Evolutionary conservation across 129 eudicot species (phyloP).

Genomic region (Silybum marianum): DNA sequence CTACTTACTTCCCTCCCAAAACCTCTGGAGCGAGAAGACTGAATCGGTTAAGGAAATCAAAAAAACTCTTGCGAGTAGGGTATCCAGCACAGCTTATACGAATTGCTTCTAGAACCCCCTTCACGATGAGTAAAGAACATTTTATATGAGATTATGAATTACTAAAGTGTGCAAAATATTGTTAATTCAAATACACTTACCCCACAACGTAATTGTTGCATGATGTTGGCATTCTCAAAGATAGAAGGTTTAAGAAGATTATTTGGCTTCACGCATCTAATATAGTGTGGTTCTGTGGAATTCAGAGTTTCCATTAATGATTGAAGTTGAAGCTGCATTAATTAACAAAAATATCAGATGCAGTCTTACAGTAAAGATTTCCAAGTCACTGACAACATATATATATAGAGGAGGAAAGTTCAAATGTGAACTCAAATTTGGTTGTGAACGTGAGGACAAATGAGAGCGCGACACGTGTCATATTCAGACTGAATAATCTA

Average conservation of each 20-base stretch:
- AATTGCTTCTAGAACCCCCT: slow-evolving; percentile 99
- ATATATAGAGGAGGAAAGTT: neutral
- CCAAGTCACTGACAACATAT: slow-evolving; percentile 16
- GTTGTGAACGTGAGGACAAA: too few species aligned
- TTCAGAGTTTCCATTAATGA: slow-evolving; percentile 92
- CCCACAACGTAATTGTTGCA: slow-evolving; percentile 99
- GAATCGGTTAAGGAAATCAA: slow-evolving; percentile 84
- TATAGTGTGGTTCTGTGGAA: slow-evolving; percentile 96
- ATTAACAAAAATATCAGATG: slow-evolving; percentile 26
- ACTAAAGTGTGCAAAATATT: slow-evolving; percentile 8
- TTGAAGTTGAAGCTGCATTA: slow-evolving; percentile 86
- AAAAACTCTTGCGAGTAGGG: slow-evolving; percentile 91
- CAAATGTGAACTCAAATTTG: too few species aligned
- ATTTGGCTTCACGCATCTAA: slow-evolving; percentile 99
- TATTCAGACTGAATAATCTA: too few species aligned
- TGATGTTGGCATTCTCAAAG: slow-evolving; percentile 86
- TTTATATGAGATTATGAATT: slow-evolving; percentile 17
- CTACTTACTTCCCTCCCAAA: slow-evolving; percentile 81
- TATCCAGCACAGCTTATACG: slow-evolving; percentile 99
- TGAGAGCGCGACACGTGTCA: too few species aligned
- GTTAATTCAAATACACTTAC: slow-evolving; percentile 55
- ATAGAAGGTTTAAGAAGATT: slow-evolving; percentile 89
- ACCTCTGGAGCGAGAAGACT: slow-evolving; percentile 93
- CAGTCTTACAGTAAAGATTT: slow-evolving; percentile 15
- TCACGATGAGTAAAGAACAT: slow-evolving; percentile 34